A percentile compares a stretch with the other conserved stretches of the same genome.
Conservation (phyloP, 1,139 yeast genomes). For the Suhomyces maxii region DNA sequence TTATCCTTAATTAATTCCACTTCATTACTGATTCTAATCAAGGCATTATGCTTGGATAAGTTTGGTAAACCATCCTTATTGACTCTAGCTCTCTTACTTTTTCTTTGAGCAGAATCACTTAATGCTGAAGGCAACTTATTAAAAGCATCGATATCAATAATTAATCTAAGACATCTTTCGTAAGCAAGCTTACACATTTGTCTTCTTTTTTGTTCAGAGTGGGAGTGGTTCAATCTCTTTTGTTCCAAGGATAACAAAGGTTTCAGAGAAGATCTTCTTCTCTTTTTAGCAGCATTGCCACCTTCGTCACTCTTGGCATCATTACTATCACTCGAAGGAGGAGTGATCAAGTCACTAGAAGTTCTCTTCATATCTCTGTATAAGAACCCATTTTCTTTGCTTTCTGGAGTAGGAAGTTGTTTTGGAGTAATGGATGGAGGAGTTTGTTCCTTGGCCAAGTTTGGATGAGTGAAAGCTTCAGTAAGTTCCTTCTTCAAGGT, state of each 20-base stretch:
- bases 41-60: slow-evolving; percentile 48
- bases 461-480: slow-evolving; percentile 41
- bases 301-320: slow-evolving; percentile 27
- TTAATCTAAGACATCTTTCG: slow-evolving; percentile 47
- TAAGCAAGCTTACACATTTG: slow-evolving; percentile 67
- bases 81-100: slow-evolving; percentile 42
- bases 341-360: slow-evolving; percentile 24
- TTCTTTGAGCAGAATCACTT: slow-evolving; percentile 26
- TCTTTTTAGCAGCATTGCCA: slow-evolving; percentile 23
- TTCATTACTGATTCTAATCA: slow-evolving; percentile 44
- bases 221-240: slow-evolving; percentile 69
- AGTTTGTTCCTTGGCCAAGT: slow-evolving; percentile 12
- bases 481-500: slow-evolving; percentile 32
- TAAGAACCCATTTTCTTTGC: slow-evolving; percentile 13
- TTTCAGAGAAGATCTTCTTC: slow-evolving; percentile 38
- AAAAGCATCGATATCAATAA: slow-evolving; percentile 45
- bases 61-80: slow-evolving; percentile 51
- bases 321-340: slow-evolving; percentile 47
- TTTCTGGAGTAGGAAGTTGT: slow-evolving; percentile 39
- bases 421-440: slow-evolving; percentile 8
- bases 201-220: slow-evolving; percentile 75
- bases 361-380: slow-evolving; percentile 7
- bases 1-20: slow-evolving; percentile 35
- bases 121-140: slow-evolving; percentile 23
- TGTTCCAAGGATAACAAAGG: slow-evolving; percentile 63